A percentile compares a stretch with the other conserved stretches of the same genome.
phyloP scores from a whole-genome alignment of 179 eudicot genomes.

The Spergularia azorica region DNA sequence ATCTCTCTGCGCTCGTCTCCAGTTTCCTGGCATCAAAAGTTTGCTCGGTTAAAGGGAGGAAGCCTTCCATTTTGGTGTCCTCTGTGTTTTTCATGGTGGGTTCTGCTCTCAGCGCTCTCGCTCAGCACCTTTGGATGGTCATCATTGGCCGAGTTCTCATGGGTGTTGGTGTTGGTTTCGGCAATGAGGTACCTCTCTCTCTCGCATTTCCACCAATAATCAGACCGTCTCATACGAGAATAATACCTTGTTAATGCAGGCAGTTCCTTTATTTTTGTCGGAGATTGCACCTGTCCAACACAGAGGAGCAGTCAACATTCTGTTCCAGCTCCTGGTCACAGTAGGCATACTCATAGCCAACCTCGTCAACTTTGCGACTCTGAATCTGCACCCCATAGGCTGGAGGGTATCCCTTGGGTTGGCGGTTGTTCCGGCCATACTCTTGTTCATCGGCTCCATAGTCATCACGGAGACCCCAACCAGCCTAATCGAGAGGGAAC shows the following conservation, averaged over 20 bases:
- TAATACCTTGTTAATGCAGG: no score
- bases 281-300: conserved; percentile 65
- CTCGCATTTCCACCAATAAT: no score
- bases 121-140: conserved; percentile 41
- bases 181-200: conserved; percentile 44
- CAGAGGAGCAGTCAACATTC: conserved; percentile 67
- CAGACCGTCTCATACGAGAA: no score
- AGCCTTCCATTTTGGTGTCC: conserved; percentile 46
- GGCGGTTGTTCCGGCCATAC: conserved; percentile 49
- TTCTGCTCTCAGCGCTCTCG: conserved; percentile 42
- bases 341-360: conserved; percentile 45
- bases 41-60: conserved; percentile 45
- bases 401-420: conserved; percentile 44
- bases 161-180: conserved; percentile 66
- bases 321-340: conserved; percentile 66
- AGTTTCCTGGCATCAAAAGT: conserved; percentile 61
- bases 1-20: conserved; percentile 54
- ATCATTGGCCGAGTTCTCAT: conserved; percentile 60
- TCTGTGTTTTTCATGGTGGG: conserved; percentile 53
- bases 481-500: conserved; percentile 43
- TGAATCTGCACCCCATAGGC: conserved; percentile 23
- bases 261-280: conserved; percentile 68
- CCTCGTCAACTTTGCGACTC: conserved; percentile 29
- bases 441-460: conserved; percentile 42
- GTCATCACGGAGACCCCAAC: conserved; percentile 59